A percentile compares a stretch with the other conserved stretches of the same genome.
Evolutionary conservation across 225 moss, liverwort and hornwort genomes (phyloP).

Genomic region (Lunularia cruciata): DNA sequence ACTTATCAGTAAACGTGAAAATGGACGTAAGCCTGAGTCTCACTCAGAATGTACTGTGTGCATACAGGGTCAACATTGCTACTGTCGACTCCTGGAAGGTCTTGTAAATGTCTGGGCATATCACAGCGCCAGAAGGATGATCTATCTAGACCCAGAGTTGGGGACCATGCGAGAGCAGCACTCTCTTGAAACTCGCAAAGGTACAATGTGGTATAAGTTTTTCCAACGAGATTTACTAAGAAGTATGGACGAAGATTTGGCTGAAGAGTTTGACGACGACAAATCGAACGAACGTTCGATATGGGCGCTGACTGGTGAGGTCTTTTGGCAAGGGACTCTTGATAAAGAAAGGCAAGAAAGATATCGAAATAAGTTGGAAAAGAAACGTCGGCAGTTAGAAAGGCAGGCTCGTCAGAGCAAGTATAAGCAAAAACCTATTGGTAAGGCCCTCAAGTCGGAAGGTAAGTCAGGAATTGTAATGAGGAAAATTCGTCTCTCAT

Average conservation of each 20-base stretch:
- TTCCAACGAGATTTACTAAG: conserved; percentile 54
- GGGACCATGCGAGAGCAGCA: conserved; percentile 84
- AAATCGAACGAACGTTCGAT: conserved; percentile 56
- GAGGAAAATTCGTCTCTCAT: not conserved
- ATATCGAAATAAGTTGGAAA: conserved; percentile 57
- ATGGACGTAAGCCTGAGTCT: no score
- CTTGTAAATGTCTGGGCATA: conserved; percentile 94
- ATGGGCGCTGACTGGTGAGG: conserved; percentile 91
- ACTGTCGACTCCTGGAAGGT: conserved; percentile 80
- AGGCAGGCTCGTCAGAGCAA: conserved; percentile 60
- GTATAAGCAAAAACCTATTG: conserved; percentile 66
- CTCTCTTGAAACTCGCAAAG: conserved; percentile 53
- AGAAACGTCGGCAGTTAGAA: conserved; percentile 72
- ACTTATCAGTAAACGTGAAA: no score
- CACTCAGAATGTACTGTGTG: no score
- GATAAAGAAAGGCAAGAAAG: conserved; percentile 71
- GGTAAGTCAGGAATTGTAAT: conserved; percentile 32
- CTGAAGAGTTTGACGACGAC: conserved; percentile 86
- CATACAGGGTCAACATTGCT: conserved; percentile 74
- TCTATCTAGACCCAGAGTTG: conserved; percentile 67
- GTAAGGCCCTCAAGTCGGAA: conserved; percentile 51
- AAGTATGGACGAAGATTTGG: conserved; percentile 91
- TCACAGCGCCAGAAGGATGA: conserved; percentile 79
- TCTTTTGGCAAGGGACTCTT: conserved; percentile 74
- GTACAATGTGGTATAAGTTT: conserved; percentile 72